Base-by-base conservation (phyloP, 805 yeast genomes). In the Pichia sporocuriosa region DNA sequence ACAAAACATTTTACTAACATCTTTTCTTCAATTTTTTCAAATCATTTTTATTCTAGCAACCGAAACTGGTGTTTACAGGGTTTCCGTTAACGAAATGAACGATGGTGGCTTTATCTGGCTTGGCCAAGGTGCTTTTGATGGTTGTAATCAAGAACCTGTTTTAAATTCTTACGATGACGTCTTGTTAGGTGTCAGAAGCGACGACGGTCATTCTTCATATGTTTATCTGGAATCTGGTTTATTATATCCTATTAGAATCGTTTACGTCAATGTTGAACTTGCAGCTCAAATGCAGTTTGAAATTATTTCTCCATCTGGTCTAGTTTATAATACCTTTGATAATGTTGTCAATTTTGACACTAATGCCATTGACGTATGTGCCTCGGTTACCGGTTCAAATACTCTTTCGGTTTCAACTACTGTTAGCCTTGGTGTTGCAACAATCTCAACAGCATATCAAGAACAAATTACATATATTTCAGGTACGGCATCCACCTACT, bases 41-140 rank as follows among this genome's bases (percentile, higher is more conserved):
- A 1, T 16, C 21, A 30, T 7, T 16, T 17, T 24, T 23, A 3
- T 13, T 32, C 32, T 32, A 34, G 63, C 68, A 12, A 37, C 48
- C 4, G 47, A 39, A 16, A 47, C 57, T 15, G 68, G 68, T 40
- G 37, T 47, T 6, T 61, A 56, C 35, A 40, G 45, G 1, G 45
- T 62, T 29, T 24, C 37, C 11, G 40, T 58, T 11, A 28, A 32
- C 6, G 29, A 32, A 10, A 51, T 52, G n/a, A 63, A 59, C 48
- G 63, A 62, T 48, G 48, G 53, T 21, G 58, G 47, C 15, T 55
- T 54, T 43, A 58, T 65, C 30, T 52, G 49, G 32, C 39, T 58
- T 28, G 63, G 64, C 32, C 58, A 56, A 6, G 53, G 49, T 38
- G 61, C 61, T 11, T 55, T 67, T 25, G 55, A 54, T 20, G 67